A percentile compares a stretch with the other conserved stretches of the same genome.
These are phyloP conservation scores for Trichoderma sp. DNA, from an alignment of 2,329 filamentous ascomycete species.

Conservation along the genomic window DNA sequence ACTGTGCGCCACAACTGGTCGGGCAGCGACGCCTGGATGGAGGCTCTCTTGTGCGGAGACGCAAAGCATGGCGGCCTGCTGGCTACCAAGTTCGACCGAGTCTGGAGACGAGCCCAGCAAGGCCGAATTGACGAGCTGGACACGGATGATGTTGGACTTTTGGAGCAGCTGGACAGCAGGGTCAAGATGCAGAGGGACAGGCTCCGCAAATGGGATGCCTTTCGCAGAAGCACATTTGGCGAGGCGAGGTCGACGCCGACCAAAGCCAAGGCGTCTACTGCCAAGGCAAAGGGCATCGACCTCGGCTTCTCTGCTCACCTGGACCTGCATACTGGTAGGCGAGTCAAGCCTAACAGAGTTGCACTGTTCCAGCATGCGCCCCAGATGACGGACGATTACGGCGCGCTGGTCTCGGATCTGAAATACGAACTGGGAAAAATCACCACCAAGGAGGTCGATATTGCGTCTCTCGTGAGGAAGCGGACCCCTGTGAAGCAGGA, in stretches of 20 bases:
- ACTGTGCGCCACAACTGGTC: slow-evolving; percentile 74
- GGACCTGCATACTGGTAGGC: slow-evolving; percentile 47
- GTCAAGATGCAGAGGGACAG: slow-evolving; percentile 68
- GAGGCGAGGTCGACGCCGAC: slow-evolving; percentile 33
- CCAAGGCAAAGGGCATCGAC: slow-evolving; percentile 49
- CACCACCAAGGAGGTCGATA: slow-evolving; percentile 29
- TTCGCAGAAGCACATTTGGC: slow-evolving; percentile 55
- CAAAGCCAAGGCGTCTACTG: slow-evolving; percentile 33
- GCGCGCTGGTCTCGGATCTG: slow-evolving; percentile 47
- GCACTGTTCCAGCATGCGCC: slow-evolving; percentile 34
- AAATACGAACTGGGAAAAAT: slow-evolving; percentile 45
- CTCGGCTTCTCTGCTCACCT: slow-evolving; percentile 59
- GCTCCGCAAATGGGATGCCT: slow-evolving; percentile 73
- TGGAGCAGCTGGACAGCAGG: slow-evolving; percentile 72
- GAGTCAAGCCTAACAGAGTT: slow-evolving; percentile 32
- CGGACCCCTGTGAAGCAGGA: slow-evolving; percentile 22
- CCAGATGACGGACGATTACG: slow-evolving; percentile 48
- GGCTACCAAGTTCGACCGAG: slow-evolving; percentile 65
- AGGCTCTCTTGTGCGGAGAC: slow-evolving; percentile 70
- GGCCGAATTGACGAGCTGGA: slow-evolving; percentile 61
- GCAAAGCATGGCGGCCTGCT: slow-evolving; percentile 64
- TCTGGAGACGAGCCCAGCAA: slow-evolving; percentile 69
- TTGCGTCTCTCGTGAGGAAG: slow-evolving; percentile 10
- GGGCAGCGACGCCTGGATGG: slow-evolving; percentile 73
- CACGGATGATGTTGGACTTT: slow-evolving; percentile 52